Conservation (phyloP, 345 rosid genomes). For the Eutrema japonicum region DNA sequence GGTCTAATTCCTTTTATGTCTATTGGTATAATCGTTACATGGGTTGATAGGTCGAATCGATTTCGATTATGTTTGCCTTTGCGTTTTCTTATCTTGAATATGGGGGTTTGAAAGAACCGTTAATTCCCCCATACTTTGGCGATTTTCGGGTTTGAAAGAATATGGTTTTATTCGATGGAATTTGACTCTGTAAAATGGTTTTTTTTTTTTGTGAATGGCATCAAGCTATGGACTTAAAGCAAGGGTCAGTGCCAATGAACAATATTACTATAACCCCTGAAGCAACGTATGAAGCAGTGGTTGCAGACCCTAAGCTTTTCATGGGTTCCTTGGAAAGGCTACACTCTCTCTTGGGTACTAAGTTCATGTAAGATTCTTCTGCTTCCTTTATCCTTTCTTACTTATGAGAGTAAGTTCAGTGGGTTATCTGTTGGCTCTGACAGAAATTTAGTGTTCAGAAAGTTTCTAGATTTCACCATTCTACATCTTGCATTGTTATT, state of each 20-base stretch:
- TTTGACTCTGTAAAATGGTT: too few species aligned
- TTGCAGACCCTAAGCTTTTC: conserved; percentile 63
- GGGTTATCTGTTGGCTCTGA: conserved; percentile 14
- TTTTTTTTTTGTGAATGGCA: conserved; percentile 54
- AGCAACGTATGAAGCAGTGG: conserved; percentile 74
- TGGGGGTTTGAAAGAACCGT: too few species aligned
- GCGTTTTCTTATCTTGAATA: too few species aligned
- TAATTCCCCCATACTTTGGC: too few species aligned
- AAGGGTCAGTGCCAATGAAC: conserved; percentile 55
- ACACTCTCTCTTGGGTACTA: conserved; percentile 80
- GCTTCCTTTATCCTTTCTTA: background rate
- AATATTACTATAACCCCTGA: conserved; percentile 64
- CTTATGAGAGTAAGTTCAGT: background rate
- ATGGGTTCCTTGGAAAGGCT: conserved; percentile 73
- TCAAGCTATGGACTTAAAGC: conserved; percentile 79
- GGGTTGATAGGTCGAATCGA: too few species aligned
- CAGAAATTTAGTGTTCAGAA: background rate
- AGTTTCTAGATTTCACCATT: background rate
- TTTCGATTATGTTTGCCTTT: too few species aligned
- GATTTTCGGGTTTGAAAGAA: too few species aligned
- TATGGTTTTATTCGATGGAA: too few species aligned
- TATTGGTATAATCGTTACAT: too few species aligned
- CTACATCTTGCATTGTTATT: conserved; percentile 11
- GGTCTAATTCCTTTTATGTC: too few species aligned
- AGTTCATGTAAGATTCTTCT: conserved; percentile 70